phyloP scores from a whole-genome alignment of 73 alveolate species.

The Paramecium octaurelia region DNA sequence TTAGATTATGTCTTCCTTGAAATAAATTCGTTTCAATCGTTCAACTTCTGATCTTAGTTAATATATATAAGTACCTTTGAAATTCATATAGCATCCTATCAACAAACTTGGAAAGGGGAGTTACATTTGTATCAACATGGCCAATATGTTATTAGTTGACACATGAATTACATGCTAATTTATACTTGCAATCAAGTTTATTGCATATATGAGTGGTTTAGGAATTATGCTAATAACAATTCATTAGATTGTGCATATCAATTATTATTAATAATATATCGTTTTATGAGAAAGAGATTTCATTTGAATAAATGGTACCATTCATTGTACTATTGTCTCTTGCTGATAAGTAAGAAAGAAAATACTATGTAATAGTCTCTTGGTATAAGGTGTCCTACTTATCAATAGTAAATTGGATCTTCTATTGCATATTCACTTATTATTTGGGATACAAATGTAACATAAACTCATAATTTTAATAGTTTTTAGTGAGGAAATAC shows the following conservation, averaged over 20 bases:
- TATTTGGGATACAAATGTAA: constrained; percentile 24
- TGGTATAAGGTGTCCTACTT: constrained; percentile 33
- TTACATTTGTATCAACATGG: constrained; percentile 14
- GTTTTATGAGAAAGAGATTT: constrained; percentile 29
- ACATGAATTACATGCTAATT: not conserved
- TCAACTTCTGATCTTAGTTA: constrained; percentile 38
- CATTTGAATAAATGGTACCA: constrained; percentile 42
- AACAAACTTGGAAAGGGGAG: not conserved
- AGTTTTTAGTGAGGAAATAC: not conserved
- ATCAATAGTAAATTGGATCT: constrained; percentile 17
- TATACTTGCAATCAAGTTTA: not conserved
- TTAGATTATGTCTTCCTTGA: not conserved
- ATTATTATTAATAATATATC: constrained; percentile 9
- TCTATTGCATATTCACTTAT: not conserved
- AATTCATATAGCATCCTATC: constrained; percentile 9
- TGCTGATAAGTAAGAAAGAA: not conserved
- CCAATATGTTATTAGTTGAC: not conserved
- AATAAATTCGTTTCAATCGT: not conserved
- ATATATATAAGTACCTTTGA: not conserved
- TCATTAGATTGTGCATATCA: not conserved
- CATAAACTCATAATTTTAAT: not conserved
- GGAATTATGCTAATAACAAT: constrained; percentile 18
- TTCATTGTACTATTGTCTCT: not conserved
- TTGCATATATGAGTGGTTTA: not conserved
- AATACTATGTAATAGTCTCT: not conserved